phyloP scores from a whole-genome alignment of 2,329 filamentous ascomycete species.

The Chalaropsis thielavioides region DNA sequence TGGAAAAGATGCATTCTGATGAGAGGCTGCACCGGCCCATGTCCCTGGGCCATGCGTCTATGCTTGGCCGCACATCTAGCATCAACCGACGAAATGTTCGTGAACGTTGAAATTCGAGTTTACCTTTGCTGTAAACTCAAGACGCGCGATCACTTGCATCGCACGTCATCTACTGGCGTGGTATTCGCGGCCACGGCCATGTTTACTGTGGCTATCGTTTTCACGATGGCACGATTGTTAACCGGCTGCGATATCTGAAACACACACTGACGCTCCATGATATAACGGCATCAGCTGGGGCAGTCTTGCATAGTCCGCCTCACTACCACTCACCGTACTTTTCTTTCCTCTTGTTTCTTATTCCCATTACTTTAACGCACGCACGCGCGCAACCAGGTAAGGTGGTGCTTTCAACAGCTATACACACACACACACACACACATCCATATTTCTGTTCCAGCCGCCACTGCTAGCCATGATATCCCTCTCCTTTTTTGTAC shows the following conservation, averaged over 20 bases:
- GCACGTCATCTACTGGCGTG: conserved; percentile 22
- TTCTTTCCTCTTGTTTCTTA: neutral
- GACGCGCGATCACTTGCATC: conserved; percentile 19
- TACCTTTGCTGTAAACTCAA: neutral
- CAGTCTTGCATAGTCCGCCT: too few relatives aligned
- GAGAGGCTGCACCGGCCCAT: conserved; percentile 32
- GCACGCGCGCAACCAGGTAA: neutral
- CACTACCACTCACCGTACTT: neutral
- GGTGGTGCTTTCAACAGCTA: too few relatives aligned
- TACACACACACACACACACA: neutral
- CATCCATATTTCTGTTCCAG: neutral
- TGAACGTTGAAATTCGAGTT: conserved; percentile 25
- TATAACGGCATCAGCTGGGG: too few relatives aligned
- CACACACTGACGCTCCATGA: too few relatives aligned
- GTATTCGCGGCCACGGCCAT: neutral
- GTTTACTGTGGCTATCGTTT: neutral
- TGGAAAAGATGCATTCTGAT: conserved; percentile 27
- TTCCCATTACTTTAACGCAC: neutral
- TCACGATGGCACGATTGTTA: neutral
- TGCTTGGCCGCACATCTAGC: conserved; percentile 33
- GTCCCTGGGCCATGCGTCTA: conserved; percentile 30
- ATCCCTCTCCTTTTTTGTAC: conserved; percentile 11
- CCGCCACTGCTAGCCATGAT: conserved; percentile 13
- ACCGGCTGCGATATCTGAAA: neutral
- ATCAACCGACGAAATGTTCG: conserved; percentile 26